Percentiles rank a stretch among this genome's conserved stretches.
phyloP scores from a whole-genome alignment of 192 early-diverging fungal genomes.

The Coemansia sp. region DNA sequence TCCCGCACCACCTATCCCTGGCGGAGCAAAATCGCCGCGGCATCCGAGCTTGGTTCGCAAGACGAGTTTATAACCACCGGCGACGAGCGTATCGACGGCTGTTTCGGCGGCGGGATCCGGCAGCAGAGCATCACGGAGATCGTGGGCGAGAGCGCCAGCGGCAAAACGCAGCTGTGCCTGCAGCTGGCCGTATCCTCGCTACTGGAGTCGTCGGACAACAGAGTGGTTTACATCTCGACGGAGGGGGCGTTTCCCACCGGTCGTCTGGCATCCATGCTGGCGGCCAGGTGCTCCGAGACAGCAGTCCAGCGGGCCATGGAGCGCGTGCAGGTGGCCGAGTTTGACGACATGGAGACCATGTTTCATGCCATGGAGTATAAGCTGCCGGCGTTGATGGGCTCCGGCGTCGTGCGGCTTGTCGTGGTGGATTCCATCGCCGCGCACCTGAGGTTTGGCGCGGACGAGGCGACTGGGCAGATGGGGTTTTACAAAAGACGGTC shows the following conservation, averaged over 20 bases:
- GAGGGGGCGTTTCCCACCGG: conserved; percentile 67
- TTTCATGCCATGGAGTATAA: conserved; percentile 71
- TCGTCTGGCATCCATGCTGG: conserved; percentile 40
- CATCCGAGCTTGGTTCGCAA: conserved; percentile 12
- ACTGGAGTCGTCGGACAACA: conserved; percentile 62
- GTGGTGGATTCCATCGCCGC: conserved; percentile 86
- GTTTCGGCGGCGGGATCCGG: conserved; percentile 62
- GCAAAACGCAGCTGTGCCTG: conserved; percentile 85
- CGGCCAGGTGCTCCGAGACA: conserved; percentile 40
- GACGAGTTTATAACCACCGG: conserved; percentile 54
- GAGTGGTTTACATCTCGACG: conserved; percentile 66
- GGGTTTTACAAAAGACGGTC: conserved; percentile 49
- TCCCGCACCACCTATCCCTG: conserved; percentile 16
- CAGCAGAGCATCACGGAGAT: conserved; percentile 65
- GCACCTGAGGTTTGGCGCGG: conserved; percentile 53
- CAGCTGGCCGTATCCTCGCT: conserved; percentile 75
- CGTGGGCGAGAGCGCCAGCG: conserved; percentile 73
- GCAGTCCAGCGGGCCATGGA: conserved; percentile 12
- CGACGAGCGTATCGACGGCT: conserved; percentile 53
- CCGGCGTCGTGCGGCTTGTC: conserved; percentile 61
- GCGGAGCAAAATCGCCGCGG: neutral
- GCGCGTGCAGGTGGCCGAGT: conserved; percentile 66
- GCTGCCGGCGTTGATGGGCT: conserved; percentile 60
- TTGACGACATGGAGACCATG: conserved; percentile 68
- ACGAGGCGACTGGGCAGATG: conserved; percentile 2